A percentile compares a stretch with the other conserved stretches of the same genome.
Evolutionary conservation across 306 rosid species (phyloP).

Genomic region (Albizia julibrissin): DNA sequence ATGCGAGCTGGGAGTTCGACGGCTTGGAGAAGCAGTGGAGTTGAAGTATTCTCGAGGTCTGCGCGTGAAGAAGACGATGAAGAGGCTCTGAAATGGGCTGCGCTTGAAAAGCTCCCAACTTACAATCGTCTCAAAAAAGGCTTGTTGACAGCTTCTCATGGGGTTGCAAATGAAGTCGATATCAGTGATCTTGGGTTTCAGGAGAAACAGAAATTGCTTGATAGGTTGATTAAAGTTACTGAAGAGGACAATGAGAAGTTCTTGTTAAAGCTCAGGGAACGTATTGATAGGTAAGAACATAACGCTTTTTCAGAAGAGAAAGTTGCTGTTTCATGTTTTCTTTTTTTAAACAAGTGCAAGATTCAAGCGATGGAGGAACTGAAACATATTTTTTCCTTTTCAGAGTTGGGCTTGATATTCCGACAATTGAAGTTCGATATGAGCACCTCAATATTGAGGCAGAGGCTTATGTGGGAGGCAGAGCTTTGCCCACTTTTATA

Average conservation of each 20-base stretch:
- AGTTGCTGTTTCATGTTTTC: background rate
- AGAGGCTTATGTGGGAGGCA: conserved; percentile 70
- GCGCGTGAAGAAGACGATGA: conserved; percentile 61
- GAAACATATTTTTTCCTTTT: background rate
- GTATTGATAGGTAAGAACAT: conserved; percentile 57
- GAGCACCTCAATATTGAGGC: conserved; percentile 71
- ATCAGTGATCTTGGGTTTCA: conserved; percentile 48
- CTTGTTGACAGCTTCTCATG: conserved; percentile 49
- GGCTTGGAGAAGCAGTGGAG: conserved; percentile 50
- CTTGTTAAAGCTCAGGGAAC: conserved; percentile 56
- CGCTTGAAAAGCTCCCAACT: conserved; percentile 79
- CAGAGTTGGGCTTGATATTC: conserved; percentile 76
- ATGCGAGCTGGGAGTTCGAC: conserved; percentile 40
- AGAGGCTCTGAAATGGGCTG: conserved; percentile 82
- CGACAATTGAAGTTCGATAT: conserved; percentile 76
- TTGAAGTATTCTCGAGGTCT: conserved; percentile 62
- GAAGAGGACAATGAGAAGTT: conserved; percentile 57
- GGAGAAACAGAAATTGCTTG: conserved; percentile 42
- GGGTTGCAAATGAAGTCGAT: conserved; percentile 53
- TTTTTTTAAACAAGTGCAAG: background rate
- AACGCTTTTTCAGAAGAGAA: background rate
- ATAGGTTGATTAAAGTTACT: conserved; percentile 52
- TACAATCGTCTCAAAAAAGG: conserved; percentile 72
- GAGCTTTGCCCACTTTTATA: conserved; percentile 64
- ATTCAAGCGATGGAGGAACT: background rate